Percentiles rank a stretch among this genome's conserved stretches.
Conservation (phyloP, 1,284 basidiomycete species). For the Mycena sp. region DNA sequence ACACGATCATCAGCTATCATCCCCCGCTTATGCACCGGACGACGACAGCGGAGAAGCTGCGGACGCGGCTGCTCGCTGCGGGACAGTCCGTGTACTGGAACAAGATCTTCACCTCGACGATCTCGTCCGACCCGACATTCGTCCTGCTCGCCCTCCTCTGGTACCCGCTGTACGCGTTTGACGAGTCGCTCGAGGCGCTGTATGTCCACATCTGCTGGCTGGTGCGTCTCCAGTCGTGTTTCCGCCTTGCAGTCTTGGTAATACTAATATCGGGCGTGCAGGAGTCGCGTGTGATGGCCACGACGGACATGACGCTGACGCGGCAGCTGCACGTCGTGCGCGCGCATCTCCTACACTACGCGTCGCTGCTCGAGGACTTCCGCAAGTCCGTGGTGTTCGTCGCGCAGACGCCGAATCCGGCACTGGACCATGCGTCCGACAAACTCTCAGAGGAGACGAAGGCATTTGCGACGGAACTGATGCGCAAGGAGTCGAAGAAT, state of each 20-base stretch:
- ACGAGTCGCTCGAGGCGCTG: slow-evolving; percentile 50
- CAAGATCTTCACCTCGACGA: slow-evolving; percentile 45
- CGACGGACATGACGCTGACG: slow-evolving; percentile 51
- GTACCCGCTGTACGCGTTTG: slow-evolving; percentile 57
- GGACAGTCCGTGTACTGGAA: slow-evolving; percentile 52
- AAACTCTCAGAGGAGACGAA: slow-evolving; percentile 29
- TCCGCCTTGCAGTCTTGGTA: not conserved
- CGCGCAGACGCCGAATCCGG: slow-evolving; percentile 53
- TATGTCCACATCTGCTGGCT: slow-evolving; percentile 48
- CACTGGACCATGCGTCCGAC: slow-evolving; percentile 41
- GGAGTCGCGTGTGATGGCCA: slow-evolving; percentile 54
- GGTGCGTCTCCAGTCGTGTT: slow-evolving; percentile 31
- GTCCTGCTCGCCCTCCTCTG: slow-evolving; percentile 51
- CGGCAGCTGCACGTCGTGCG: slow-evolving; percentile 61
- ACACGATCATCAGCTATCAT: slow-evolving; percentile 32
- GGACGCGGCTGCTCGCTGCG: slow-evolving; percentile 27
- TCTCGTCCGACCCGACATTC: slow-evolving; percentile 50
- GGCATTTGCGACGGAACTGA: slow-evolving; percentile 30
- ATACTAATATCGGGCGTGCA: slow-evolving; percentile 26
- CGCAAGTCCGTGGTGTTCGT: slow-evolving; percentile 58
- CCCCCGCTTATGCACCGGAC: slow-evolving; percentile 28
- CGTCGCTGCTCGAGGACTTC: slow-evolving; percentile 60
- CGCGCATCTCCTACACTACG: slow-evolving; percentile 63
- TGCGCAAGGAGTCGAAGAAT: slow-evolving; percentile 55
- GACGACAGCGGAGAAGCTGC: slow-evolving; percentile 21